Percentiles rank a stretch among this genome's conserved stretches.
These are phyloP conservation scores for Geum urbanum DNA, from an alignment of 306 rosid species.

Conservation along the genomic window DNA sequence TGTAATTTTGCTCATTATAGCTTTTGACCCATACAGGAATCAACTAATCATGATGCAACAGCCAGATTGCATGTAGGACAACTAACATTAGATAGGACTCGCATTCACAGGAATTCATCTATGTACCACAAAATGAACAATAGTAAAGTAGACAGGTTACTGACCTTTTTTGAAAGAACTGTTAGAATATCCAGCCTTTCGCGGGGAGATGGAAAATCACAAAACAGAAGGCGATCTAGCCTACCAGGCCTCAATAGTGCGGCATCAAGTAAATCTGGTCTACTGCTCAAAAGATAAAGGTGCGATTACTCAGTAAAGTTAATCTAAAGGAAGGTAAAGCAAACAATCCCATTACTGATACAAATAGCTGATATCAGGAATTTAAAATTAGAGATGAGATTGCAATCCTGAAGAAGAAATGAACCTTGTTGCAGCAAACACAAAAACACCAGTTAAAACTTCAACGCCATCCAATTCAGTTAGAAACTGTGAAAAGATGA, in stretches of 20 bases:
- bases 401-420: conserved; percentile 27
- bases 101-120: background rate
- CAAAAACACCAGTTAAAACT: conserved; percentile 91
- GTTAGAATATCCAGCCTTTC: conserved; percentile 85
- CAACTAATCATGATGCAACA: background rate
- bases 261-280: conserved; percentile 97
- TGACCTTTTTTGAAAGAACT: conserved; percentile 85
- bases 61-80: background rate
- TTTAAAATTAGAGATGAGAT: background rate
- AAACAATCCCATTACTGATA: conserved; percentile 1
- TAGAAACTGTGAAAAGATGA: conserved; percentile 66
- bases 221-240: conserved; percentile 89
- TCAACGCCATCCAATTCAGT: conserved; percentile 96
- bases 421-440: conserved; percentile 97
- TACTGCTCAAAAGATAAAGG: conserved; percentile 64
- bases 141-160: conserved; percentile 1
- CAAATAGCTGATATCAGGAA: background rate
- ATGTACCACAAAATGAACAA: background rate
- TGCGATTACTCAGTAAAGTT: background rate
- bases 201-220: conserved; percentile 71
- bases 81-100: background rate
- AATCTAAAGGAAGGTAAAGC: background rate
- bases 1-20: background rate
- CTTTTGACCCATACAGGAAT: background rate
- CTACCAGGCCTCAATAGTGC: conserved; percentile 95